Evolutionary conservation across 2,329 filamentous ascomycete species (phyloP).

Genomic region (Ascochyta viciae-villosae): DNA sequence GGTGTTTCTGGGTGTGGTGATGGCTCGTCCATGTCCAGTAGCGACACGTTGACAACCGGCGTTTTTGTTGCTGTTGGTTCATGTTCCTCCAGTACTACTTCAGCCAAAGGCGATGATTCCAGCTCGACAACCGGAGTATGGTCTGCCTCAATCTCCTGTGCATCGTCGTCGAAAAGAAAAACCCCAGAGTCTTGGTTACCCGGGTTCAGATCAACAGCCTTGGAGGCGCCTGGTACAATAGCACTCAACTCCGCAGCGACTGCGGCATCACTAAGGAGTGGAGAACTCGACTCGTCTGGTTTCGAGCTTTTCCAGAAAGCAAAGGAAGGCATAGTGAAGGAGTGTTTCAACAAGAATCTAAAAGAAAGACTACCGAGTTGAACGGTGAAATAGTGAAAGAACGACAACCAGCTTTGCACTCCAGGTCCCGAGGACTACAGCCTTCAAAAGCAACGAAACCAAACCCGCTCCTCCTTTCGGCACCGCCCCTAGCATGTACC

Average conservation of each 20-base stretch:
- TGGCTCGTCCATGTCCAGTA: constrained; percentile 1
- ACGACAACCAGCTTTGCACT: not conserved
- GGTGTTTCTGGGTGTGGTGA: not conserved
- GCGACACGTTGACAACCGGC: not conserved
- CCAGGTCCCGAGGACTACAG: not conserved
- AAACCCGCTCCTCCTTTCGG: constrained; percentile 2
- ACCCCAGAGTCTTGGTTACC: constrained; percentile 27
- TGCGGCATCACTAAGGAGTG: constrained; percentile 13
- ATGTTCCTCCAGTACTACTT: not conserved
- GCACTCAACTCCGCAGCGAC: constrained; percentile 1
- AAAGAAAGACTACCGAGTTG: constrained; percentile 5
- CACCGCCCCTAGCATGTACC: not conserved
- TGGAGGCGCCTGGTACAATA: not conserved
- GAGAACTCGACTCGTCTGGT: constrained; percentile 14
- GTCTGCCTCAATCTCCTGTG: constrained; percentile 9
- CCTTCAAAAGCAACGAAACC: not conserved
- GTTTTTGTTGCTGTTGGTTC: not conserved
- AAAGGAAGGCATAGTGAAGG: constrained; percentile 30
- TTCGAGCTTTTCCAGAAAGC: constrained; percentile 31
- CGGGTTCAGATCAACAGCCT: constrained; percentile 21
- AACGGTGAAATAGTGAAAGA: not conserved
- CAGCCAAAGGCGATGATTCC: not conserved
- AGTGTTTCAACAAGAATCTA: not conserved
- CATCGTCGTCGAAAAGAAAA: constrained; percentile 27
- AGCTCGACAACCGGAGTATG: constrained; percentile 1